These are phyloP conservation scores for Arabidopsis arenosa DNA, from an alignment of 345 rosid genomes.

Conservation along the genomic window DNA sequence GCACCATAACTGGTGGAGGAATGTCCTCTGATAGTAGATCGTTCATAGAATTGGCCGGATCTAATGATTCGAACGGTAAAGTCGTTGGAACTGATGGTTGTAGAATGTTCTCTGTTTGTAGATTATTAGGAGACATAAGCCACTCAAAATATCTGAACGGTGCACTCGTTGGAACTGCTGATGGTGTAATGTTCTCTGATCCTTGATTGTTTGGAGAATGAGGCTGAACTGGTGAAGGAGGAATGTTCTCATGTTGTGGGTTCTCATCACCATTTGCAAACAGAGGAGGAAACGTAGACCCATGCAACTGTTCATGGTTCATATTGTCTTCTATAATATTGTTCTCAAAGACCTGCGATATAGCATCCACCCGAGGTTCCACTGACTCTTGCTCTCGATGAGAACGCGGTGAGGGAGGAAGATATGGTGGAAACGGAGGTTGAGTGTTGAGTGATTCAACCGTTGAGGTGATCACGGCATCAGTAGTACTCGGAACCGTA, in stretches of 20 bases:
- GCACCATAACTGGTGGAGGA: neutral
- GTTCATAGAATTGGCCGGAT: neutral
- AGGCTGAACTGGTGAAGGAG: slow-evolving; percentile 3
- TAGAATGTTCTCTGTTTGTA: neutral
- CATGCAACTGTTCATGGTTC: slow-evolving; percentile 47
- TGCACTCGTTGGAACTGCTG: neutral
- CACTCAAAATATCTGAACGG: neutral
- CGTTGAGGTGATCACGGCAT: neutral
- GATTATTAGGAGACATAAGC: neutral
- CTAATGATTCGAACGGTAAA: neutral
- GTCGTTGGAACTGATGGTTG: neutral
- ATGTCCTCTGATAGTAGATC: neutral
- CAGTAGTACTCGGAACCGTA: neutral
- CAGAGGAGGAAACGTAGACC: slow-evolving; percentile 48
- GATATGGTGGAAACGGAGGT: neutral
- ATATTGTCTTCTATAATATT: slow-evolving; percentile 31
- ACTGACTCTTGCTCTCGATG: neutral
- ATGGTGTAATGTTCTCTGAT: neutral
- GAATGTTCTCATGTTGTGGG: neutral
- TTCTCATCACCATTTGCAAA: slow-evolving; percentile 41
- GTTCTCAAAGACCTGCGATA: neutral
- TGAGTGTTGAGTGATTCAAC: neutral
- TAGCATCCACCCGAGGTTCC: neutral
- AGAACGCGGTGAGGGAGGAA: neutral
- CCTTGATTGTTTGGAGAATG: neutral